Percentiles rank a stretch among this genome's conserved stretches.
phyloP scores from a whole-genome alignment of 1,284 basidiomycete species.

The Tilletiaria anomala region DNA sequence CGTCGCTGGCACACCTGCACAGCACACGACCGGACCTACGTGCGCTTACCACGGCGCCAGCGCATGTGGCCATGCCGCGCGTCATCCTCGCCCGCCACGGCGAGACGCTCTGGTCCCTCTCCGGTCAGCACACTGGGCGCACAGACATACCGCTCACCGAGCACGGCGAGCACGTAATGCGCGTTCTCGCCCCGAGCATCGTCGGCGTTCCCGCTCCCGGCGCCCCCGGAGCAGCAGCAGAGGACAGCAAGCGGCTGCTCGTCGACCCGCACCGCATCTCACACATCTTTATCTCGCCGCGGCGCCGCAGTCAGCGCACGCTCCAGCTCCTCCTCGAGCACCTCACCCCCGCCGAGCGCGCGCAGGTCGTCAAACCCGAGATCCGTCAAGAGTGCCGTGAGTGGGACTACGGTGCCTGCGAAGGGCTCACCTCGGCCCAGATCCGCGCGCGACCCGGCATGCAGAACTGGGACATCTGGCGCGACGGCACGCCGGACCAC shows the following conservation, averaged over 20 bases:
- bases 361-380: slow-evolving; percentile 12
- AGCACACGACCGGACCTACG: too few relatives aligned
- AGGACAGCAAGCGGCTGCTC: slow-evolving; percentile 13
- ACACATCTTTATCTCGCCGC: slow-evolving; percentile 27
- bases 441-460: background rate
- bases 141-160: slow-evolving; percentile 30
- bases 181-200: slow-evolving; percentile 21
- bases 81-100: slow-evolving; percentile 36
- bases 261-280: slow-evolving; percentile 22
- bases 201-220: slow-evolving; percentile 11
- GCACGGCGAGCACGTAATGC: slow-evolving; percentile 29
- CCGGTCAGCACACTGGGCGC: slow-evolving; percentile 33
- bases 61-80: slow-evolving; percentile 22
- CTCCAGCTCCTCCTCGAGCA: slow-evolving; percentile 25
- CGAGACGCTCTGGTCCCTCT: slow-evolving; percentile 36
- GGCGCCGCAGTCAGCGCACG: slow-evolving; percentile 22
- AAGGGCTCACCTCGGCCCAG: slow-evolving; percentile 14
- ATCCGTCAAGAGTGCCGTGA: slow-evolving; percentile 28
- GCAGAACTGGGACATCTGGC: slow-evolving; percentile 35
- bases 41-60: background rate
- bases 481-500: slow-evolving; percentile 29
- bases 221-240: slow-evolving; percentile 6
- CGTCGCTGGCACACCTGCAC: too few relatives aligned
- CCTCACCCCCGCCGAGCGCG: slow-evolving; percentile 9
- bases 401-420: slow-evolving; percentile 39